Base-by-base conservation (phyloP, 2,329 filamentous ascomycete species). In the Fusarium neocosmosporiellum region DNA sequence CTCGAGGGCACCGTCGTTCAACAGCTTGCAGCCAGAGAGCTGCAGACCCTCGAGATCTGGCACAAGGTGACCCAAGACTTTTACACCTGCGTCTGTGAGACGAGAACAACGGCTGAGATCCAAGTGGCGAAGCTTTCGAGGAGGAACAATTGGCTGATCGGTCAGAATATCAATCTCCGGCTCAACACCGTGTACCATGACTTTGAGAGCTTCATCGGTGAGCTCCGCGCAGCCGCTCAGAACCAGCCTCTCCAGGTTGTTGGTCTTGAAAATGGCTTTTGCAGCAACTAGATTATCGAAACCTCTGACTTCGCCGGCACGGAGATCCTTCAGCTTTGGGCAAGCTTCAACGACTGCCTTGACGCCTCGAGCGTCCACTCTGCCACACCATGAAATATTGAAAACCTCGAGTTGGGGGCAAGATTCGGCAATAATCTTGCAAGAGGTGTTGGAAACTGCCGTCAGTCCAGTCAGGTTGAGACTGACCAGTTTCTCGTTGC, bases 331-430 rank as follows among this genome's bases (percentile, higher is more conserved):
- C 63, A 99, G 84, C 61, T 87, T 91, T 0, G 88, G 86, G 78
- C 96, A 98, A 3, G 88, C 88, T 67, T 92, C 86, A 1, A 98
- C 84, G 2, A 99, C 88, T 59, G 88, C 88, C 71, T 88, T 90
- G 62, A 98, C 84, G 6, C 95, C 95, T 14, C 89, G 86, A 10
- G 94, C 92, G 78, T 96, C 92, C 79, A 98, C 90, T 69, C 94
- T 92, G 73, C 91, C 91, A 84, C 96, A 99, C 94, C 96, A 98
- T 0, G 95, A 97, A 22, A 98, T 89, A 77, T 98, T 97, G 73
- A 98, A 88, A 63, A 89, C 88, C 81, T 97, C 92, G n/a, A 99
- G 86, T 57, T 92, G 91, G 2, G 92, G 91, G 77, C 96, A 98
- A 41, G 92, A 92, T 61, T 92, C 87, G 1, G 94, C 92, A 67